A percentile compares a stretch with the other conserved stretches of the same genome.
Conservation (phyloP, 176 grass and related monocot genomes). For the Avena eriantha region DNA sequence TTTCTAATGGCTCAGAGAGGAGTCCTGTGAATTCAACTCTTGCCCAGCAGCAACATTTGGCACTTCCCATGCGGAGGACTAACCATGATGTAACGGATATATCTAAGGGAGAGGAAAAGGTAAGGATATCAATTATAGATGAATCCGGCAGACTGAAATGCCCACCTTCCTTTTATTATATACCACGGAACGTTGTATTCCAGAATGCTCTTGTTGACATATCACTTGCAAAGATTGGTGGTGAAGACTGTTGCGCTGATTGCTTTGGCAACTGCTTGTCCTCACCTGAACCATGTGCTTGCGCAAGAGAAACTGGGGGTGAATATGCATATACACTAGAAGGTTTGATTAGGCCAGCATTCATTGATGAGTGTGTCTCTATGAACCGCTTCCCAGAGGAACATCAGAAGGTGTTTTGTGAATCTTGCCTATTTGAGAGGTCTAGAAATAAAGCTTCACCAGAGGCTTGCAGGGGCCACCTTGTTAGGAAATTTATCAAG, state of each 20-base stretch:
- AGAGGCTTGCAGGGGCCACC: slow-evolving; percentile 62
- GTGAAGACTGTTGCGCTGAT: slow-evolving; percentile 63
- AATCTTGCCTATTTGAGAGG: slow-evolving; percentile 57
- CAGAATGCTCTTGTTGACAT: slow-evolving; percentile 64
- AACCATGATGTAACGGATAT: slow-evolving; percentile 67
- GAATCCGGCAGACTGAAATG: slow-evolving; percentile 49
- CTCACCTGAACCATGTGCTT: slow-evolving; percentile 60
- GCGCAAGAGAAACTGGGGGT: slow-evolving; percentile 64
- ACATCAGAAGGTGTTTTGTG: slow-evolving; percentile 51
- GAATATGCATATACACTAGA: slow-evolving; percentile 66
- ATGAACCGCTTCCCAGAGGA: slow-evolving; percentile 44
- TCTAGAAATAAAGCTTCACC: slow-evolving; percentile 47
- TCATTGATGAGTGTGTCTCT: slow-evolving; percentile 65
- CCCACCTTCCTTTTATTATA: slow-evolving; percentile 54
- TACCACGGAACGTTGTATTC: slow-evolving; percentile 57
- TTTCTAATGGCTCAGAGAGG: slow-evolving; percentile 25
- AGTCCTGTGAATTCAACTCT: background rate
- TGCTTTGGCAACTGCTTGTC: slow-evolving; percentile 68
- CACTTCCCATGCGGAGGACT: slow-evolving; percentile 35
- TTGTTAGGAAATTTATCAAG: slow-evolving; percentile 65
- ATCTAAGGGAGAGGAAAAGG: slow-evolving; percentile 64
- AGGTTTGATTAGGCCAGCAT: slow-evolving; percentile 58
- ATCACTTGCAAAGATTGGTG: slow-evolving; percentile 66
- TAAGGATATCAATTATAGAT: slow-evolving; percentile 63
- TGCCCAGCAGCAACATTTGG: slow-evolving; percentile 25